Conservation (phyloP, 139 green algal genomes). For the Penium margaritaceum region DNA sequence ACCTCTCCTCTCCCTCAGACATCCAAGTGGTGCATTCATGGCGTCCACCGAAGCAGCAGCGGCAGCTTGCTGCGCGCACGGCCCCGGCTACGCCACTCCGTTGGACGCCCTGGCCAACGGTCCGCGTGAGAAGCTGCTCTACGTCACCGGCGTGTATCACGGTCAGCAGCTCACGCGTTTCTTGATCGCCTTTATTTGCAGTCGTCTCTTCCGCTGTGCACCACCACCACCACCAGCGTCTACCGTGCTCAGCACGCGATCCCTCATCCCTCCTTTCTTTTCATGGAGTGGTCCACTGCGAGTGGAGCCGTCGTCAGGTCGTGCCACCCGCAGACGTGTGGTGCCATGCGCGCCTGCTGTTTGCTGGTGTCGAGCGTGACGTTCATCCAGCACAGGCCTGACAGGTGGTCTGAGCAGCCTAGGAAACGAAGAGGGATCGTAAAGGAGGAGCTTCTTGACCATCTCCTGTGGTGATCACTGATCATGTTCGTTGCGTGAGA, state of each 20-base stretch:
- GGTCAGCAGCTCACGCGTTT: neutral
- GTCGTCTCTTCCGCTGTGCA: neutral
- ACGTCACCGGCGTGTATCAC: slow-evolving; percentile 49
- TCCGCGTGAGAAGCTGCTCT: slow-evolving; percentile 61
- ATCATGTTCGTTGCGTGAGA: no score
- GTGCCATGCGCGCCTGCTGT: no score
- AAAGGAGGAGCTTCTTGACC: no score
- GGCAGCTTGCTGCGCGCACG: slow-evolving; percentile 7
- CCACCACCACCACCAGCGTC: neutral
- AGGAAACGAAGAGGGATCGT: no score
- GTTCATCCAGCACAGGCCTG: no score
- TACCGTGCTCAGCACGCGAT: neutral
- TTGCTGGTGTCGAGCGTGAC: no score
- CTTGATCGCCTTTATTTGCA: neutral
- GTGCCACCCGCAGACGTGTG: neutral
- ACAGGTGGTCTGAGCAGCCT: no score
- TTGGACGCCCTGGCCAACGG: slow-evolving; percentile 57
- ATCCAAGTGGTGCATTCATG: no score
- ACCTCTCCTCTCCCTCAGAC: no score
- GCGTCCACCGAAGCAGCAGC: neutral
- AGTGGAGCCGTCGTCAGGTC: neutral
- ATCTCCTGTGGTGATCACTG: no score
- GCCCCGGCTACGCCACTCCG: slow-evolving; percentile 50
- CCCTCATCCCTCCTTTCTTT: neutral
- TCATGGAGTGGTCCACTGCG: neutral